Evolutionary conservation across 768 basidiomycete genomes (phyloP).

Genomic region (Pulveroboletus sp.): DNA sequence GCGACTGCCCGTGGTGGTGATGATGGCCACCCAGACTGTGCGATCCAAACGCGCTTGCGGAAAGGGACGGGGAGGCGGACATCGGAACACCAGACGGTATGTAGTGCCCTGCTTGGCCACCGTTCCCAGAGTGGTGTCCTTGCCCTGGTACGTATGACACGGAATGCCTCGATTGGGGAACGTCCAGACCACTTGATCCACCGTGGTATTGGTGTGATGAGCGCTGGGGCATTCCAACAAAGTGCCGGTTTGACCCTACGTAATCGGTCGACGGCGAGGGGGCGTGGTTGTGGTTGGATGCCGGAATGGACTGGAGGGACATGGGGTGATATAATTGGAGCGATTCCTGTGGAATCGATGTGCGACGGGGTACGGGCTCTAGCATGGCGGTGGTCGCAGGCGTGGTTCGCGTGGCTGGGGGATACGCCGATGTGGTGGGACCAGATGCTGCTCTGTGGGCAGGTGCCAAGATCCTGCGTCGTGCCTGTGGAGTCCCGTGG

Average conservation of each 20-base stretch:
- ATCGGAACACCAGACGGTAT: constrained; percentile 41
- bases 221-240: constrained; percentile 40
- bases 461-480: constrained; percentile 78
- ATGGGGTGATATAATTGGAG: constrained; percentile 77
- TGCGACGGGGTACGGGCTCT: constrained; percentile 47
- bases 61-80: constrained; percentile 48
- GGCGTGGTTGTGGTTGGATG: constrained; percentile 31
- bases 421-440: constrained; percentile 73
- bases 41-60: constrained; percentile 33
- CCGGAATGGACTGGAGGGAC: constrained; percentile 56
- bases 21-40: constrained; percentile 22
- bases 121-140: constrained; percentile 40
- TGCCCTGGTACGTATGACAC: constrained; percentile 37
- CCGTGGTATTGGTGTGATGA: constrained; percentile 29
- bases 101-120: constrained; percentile 26
- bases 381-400: constrained; percentile 24
- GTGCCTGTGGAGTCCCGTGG: constrained; percentile 47
- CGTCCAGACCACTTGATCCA: constrained; percentile 20
- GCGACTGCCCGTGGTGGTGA: constrained; percentile 26
- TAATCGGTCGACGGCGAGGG: constrained; percentile 37
- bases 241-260: constrained; percentile 39
- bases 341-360: constrained; percentile 61
- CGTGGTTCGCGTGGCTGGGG: constrained; percentile 36
- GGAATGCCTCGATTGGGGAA: constrained; percentile 34
- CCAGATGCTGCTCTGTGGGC: constrained; percentile 72